Evolutionary conservation across 2,329 filamentous ascomycete genomes (phyloP), one percentile per base, ranked within the genome.

Genomic region (Botrytis medusae): DNA sequence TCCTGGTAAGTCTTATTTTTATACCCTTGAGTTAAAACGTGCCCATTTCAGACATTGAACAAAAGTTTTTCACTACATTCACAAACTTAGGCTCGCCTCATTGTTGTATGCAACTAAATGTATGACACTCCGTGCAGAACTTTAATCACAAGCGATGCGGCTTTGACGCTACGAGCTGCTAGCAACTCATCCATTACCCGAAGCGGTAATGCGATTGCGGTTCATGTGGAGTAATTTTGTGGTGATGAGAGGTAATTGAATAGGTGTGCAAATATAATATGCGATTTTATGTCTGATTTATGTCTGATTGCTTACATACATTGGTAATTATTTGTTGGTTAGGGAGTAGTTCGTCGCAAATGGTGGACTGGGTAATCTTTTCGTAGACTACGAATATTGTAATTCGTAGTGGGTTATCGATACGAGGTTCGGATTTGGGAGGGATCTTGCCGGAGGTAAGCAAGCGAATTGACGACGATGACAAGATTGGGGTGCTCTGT

Each of bases 111-210:
- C 48, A 51, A 51, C 48, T n/a, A n/a, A 51, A n/a, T 51, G 48
- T 51, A 51, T 16, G 48, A 14, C 48, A 51, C 12, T n/a, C 5
- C 12, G 12, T 51, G 48, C 48, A n/a, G 25, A 51, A 25, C 48
- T 51, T n/a, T n/a, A 7, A n/a, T 25, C 14, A 25, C 16, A 42
- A 40, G 40, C 40, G 16, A 29, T 42, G 18, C 40, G 10, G 25
- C 25, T n/a, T 51, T 29, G 44, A 51, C 32, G 32, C 63, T 67
- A 51, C 63, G 63, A 67, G 63, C 44, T 67, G 32, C 44, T n/a
- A 48, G 8, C 22, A 4, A 67, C 63, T 48, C 10, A 22, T n/a
- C 4, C 8, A 37, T 37, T 51, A 51, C 63, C 44, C 12, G 20
- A 65, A 65, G 32, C 14, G 63, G 63, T 12, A 51, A 65, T 14